Evolutionary conservation across 2,329 filamentous ascomycete species (phyloP).

Genomic region (Ascocoryne sarcoides): DNA sequence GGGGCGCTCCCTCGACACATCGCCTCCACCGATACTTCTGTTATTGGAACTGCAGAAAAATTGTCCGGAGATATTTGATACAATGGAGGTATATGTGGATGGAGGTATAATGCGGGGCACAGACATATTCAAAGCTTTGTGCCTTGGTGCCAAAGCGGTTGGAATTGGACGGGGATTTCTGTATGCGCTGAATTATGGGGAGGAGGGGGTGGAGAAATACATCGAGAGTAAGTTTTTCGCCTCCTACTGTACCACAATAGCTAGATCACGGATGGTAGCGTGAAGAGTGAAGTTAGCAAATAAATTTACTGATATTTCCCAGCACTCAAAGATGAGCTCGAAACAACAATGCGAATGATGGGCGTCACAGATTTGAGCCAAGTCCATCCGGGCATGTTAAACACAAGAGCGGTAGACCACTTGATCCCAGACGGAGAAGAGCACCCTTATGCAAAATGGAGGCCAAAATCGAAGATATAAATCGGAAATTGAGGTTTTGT

Average conservation of each 20-base stretch:
- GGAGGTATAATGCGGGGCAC: constrained; percentile 57
- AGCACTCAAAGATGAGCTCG: constrained; percentile 51
- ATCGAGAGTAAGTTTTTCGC: constrained; percentile 38
- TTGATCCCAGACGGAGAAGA: constrained; percentile 35
- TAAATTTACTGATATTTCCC: constrained; percentile 3
- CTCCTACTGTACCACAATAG: too few species aligned
- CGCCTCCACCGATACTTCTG: constrained; percentile 46
- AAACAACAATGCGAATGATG: constrained; percentile 57
- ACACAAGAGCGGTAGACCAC: constrained; percentile 42
- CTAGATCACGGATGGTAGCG: too few species aligned
- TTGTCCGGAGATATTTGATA: constrained; percentile 50
- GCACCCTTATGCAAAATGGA: constrained; percentile 37
- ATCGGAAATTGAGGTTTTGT: too few species aligned
- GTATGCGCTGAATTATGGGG: constrained; percentile 52
- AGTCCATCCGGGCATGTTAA: constrained; percentile 52
- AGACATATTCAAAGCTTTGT: constrained; percentile 59
- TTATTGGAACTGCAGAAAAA: constrained; percentile 54
- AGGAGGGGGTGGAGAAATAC: constrained; percentile 45
- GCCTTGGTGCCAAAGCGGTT: constrained; percentile 54
- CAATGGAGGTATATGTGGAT: constrained; percentile 55
- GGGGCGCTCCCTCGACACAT: constrained; percentile 45
- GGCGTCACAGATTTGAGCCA: constrained; percentile 53
- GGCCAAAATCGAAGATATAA: constrained; percentile 25
- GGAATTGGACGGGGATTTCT: constrained; percentile 54
- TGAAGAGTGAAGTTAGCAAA: not conserved